Percentiles rank a stretch among this genome's conserved stretches.
Conservation (phyloP, 31 red algal genomes). For the Endocladia muricata region DNA sequence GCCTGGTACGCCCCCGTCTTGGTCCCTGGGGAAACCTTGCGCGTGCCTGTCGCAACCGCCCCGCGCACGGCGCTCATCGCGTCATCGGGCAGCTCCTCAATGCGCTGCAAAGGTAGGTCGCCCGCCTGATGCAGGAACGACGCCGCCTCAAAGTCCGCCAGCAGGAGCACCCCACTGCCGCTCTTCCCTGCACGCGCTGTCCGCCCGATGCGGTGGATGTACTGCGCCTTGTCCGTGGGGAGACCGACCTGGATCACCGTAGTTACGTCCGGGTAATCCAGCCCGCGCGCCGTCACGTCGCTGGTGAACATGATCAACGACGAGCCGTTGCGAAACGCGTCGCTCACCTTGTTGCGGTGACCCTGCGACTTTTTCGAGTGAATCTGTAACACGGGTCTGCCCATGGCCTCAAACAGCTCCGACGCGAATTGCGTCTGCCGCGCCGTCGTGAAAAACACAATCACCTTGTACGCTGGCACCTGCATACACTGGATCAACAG, state of each 20-base stretch:
- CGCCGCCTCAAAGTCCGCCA: constrained; percentile 64
- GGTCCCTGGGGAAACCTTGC: constrained; percentile 23
- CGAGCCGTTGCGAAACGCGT: constrained; percentile 45
- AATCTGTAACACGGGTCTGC: constrained; percentile 50
- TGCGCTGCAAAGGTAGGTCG: constrained; percentile 32
- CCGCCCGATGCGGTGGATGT: constrained; percentile 83
- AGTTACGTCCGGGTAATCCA: constrained; percentile 73
- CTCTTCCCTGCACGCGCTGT: constrained; percentile 71
- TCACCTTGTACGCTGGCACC: constrained; percentile 52
- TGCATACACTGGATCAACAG: constrained; percentile 45
- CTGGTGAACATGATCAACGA: constrained; percentile 72
- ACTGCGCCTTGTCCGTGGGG: constrained; percentile 68
- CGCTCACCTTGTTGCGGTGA: constrained; percentile 42
- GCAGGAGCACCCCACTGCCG: constrained; percentile 68
- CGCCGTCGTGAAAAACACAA: constrained; percentile 79
- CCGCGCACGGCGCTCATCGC: constrained; percentile 23
- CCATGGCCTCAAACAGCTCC: constrained; percentile 49
- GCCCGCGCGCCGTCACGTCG: constrained; percentile 71
- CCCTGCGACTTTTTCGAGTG: constrained; percentile 45
- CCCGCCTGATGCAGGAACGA: constrained; percentile 29
- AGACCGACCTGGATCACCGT: constrained; percentile 82
- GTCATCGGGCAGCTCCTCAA: constrained; percentile 31
- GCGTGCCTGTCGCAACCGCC: neutral
- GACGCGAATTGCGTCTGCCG: constrained; percentile 45
- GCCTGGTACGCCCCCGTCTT: constrained; percentile 53